Conservation (phyloP, 140 eudicot genomes). For the Cichorium intybus region DNA sequence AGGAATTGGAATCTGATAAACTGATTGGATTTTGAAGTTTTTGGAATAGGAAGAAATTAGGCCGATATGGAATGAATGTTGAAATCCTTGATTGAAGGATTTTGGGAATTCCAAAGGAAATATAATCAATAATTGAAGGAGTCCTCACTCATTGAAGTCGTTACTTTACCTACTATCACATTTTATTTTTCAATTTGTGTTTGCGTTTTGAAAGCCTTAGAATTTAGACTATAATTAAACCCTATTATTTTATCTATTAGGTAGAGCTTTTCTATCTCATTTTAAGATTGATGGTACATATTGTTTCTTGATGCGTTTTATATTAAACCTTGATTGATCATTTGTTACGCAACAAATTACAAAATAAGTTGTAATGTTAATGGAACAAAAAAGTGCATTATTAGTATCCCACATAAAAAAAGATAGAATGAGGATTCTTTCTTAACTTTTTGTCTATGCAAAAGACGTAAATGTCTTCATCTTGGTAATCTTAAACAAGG, state of each 20-base stretch:
- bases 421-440: not conserved
- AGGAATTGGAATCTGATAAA: not conserved
- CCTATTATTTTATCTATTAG: slow-evolving; percentile 10
- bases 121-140: slow-evolving; percentile 1
- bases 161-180: slow-evolving; percentile 6
- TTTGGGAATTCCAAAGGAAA: not conserved
- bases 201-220: slow-evolving; percentile 14
- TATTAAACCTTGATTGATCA: not conserved
- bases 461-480: not conserved
- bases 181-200: slow-evolving; percentile 1
- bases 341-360: not conserved
- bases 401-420: no score
- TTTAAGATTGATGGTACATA: slow-evolving; percentile 1
- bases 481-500: no score
- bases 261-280: slow-evolving; percentile 19
- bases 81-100: no score
- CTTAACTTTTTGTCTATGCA: no score
- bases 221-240: not conserved
- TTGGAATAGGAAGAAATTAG: not conserved
- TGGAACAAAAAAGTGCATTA: not conserved
- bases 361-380: no score
- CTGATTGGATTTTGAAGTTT: no score
- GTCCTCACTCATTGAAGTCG: not conserved
- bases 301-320: not conserved
- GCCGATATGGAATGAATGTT: no score